These are phyloP conservation scores for Purpureocillium lavendulum DNA, from an alignment of 2,329 filamentous ascomycete genomes.

Conservation along the genomic window DNA sequence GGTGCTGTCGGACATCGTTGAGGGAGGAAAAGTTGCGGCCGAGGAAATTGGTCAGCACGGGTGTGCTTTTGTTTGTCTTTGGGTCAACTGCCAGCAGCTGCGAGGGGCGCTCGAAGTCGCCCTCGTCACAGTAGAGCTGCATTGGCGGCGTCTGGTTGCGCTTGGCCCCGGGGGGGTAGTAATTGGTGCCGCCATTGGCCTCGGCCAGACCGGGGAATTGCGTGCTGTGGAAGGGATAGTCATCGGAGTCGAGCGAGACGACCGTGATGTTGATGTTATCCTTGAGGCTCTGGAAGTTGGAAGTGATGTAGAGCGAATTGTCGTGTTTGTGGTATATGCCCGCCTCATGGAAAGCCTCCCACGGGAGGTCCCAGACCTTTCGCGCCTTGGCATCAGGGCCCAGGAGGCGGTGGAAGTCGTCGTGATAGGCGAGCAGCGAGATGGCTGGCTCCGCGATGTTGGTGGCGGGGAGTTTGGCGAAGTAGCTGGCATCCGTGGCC, in stretches of 20 bases:
- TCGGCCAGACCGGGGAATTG: conserved; percentile 11
- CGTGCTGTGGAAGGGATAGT: conserved; percentile 9
- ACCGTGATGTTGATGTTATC: conserved; percentile 25
- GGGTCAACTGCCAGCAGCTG: conserved; percentile 15
- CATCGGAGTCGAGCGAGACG: conserved; percentile 9
- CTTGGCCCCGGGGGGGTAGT: conserved; percentile 10
- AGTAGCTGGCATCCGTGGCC: conserved; percentile 4
- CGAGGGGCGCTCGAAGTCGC: conserved; percentile 42
- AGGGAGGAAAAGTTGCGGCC: conserved; percentile 52
- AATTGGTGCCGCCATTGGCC: conserved; percentile 13
- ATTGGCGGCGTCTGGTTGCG: conserved; percentile 9
- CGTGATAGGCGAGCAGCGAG: conserved; percentile 27
- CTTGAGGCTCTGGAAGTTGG: conserved; percentile 26
- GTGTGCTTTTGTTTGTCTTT: conserved; percentile 11
- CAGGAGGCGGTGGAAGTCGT: conserved; percentile 41
- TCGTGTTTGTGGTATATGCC: conserved; percentile 28
- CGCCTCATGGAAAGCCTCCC: conserved; percentile 48
- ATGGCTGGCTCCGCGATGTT: conserved; percentile 14
- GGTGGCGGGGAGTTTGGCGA: conserved; percentile 1
- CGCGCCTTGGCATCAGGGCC: conserved; percentile 22
- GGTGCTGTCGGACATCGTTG: conserved; percentile 48
- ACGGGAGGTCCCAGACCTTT: conserved; percentile 21
- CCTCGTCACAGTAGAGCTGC: conserved; percentile 11
- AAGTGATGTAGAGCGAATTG: conserved; percentile 9
- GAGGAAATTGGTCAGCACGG: conserved; percentile 50